phyloP scores from a whole-genome alignment of 176 grass and related monocot genomes.

The Eragrostis curvula region DNA sequence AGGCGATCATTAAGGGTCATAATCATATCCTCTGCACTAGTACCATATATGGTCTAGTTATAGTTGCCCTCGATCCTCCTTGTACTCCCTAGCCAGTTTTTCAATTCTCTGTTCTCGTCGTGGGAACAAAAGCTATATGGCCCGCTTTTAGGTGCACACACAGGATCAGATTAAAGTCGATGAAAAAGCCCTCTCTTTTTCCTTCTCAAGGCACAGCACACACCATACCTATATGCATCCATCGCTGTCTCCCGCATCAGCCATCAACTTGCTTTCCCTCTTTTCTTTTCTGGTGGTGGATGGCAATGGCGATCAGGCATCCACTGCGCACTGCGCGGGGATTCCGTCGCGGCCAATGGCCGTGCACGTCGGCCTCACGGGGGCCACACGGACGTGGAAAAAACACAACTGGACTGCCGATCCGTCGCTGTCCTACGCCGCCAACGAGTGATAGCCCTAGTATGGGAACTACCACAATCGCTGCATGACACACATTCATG shows the following conservation, averaged over 20 bases:
- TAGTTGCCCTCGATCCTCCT: background rate
- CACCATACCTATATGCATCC: background rate
- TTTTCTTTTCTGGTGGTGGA: conserved; percentile 14
- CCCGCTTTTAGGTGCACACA: conserved; percentile 29
- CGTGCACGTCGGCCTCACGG: conserved; percentile 14
- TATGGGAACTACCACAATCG: conserved; percentile 34
- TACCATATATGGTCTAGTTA: conserved; percentile 9
- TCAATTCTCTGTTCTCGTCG: conserved; percentile 23
- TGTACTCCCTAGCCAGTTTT: too few species aligned
- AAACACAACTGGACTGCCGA: background rate
- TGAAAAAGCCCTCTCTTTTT: conserved; percentile 23
- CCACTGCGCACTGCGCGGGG: background rate
- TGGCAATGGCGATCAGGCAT: conserved; percentile 19
- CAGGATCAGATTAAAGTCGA: conserved; percentile 21
- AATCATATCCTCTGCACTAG: conserved; percentile 1
- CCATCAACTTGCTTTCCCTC: conserved; percentile 8
- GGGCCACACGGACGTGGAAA: conserved; percentile 30
- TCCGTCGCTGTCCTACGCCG: conserved; percentile 18
- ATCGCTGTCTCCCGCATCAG: conserved; percentile 34
- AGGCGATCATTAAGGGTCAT: background rate
- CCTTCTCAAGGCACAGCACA: conserved; percentile 29
- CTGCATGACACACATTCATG: background rate
- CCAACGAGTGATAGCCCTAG: conserved; percentile 17
- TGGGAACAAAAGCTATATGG: conserved; percentile 39
- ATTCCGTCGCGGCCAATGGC: conserved; percentile 40